These are phyloP conservation scores for Fusarium denticulatum DNA, from an alignment of 2,329 filamentous ascomycete genomes.

Conservation along the genomic window DNA sequence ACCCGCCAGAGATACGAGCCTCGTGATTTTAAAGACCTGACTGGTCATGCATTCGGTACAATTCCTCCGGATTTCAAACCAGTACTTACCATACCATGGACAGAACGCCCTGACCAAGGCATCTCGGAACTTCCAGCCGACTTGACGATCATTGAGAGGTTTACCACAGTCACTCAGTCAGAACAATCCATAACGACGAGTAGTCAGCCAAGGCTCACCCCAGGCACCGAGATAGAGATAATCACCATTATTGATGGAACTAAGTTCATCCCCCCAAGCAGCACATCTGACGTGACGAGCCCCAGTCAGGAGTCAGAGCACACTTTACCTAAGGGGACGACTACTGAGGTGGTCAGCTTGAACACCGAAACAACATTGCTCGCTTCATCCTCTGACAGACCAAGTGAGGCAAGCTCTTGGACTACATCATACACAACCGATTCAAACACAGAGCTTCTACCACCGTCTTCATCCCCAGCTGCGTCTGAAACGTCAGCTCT, in stretches of 20 bases:
- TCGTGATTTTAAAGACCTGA: not conserved
- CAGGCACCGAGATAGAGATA: not conserved
- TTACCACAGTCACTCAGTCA: not conserved
- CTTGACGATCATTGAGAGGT: not conserved
- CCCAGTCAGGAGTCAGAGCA: not conserved
- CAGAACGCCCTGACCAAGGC: not conserved
- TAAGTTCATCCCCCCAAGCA: not conserved
- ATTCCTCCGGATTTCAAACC: not conserved
- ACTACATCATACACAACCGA: not conserved
- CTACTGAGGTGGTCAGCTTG: not conserved
- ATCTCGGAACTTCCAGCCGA: not conserved
- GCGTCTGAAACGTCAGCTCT: fast-evolving
- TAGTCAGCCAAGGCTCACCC: not conserved
- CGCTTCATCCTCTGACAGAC: not conserved
- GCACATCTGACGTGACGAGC: not conserved
- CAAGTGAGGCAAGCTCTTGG: not conserved
- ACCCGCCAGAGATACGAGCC: too few relatives aligned
- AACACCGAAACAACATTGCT: not conserved
- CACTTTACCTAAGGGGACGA: not conserved
- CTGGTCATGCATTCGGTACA: not conserved
- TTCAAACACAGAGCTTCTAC: not conserved
- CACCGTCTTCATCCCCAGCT: not conserved
- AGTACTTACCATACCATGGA: not conserved
- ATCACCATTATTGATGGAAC: not conserved
- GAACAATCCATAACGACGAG: not conserved